Conservation (phyloP, 2,329 filamentous ascomycete species). For the Colletotrichum sp. region DNA sequence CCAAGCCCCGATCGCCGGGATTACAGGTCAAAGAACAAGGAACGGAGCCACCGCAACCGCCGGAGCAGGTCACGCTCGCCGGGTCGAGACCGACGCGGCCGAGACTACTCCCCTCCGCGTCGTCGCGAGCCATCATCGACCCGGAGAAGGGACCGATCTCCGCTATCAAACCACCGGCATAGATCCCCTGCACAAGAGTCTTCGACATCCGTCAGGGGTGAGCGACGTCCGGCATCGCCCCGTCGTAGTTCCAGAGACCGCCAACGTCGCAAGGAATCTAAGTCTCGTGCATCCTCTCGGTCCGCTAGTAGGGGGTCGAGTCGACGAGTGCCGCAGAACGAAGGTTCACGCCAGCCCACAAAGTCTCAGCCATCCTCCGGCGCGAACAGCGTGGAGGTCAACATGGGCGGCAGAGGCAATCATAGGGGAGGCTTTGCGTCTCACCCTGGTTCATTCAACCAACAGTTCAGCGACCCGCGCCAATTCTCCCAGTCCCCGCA, state of each 20-base stretch:
- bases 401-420: slow-evolving; percentile 37
- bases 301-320: slow-evolving; percentile 21
- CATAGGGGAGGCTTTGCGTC: slow-evolving; percentile 32
- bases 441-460: slow-evolving; percentile 37
- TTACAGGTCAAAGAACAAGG: slow-evolving; percentile 1
- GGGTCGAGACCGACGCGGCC: neutral
- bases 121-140: slow-evolving; percentile 8
- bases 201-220: neutral
- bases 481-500: slow-evolving; percentile 65
- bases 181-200: neutral
- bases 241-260: slow-evolving; percentile 12
- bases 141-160: slow-evolving; percentile 13
- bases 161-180: slow-evolving; percentile 1
- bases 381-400: slow-evolving; percentile 38
- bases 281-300: slow-evolving; percentile 11
- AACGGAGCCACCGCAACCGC: slow-evolving; percentile 6
- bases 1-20: slow-evolving; percentile 4
- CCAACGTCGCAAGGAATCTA: neutral
- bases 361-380: slow-evolving; percentile 31
- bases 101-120: slow-evolving; percentile 3
- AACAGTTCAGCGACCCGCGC: slow-evolving; percentile 37
- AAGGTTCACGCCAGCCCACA: slow-evolving; percentile 1
- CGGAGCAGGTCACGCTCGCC: slow-evolving; percentile 22
- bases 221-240: slow-evolving; percentile 6
- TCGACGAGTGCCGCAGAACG: slow-evolving; percentile 1